A percentile compares a stretch with the other conserved stretches of the same genome.
phyloP scores from a whole-genome alignment of 192 early-diverging fungal species.

The Backusella parvicylindrica region DNA sequence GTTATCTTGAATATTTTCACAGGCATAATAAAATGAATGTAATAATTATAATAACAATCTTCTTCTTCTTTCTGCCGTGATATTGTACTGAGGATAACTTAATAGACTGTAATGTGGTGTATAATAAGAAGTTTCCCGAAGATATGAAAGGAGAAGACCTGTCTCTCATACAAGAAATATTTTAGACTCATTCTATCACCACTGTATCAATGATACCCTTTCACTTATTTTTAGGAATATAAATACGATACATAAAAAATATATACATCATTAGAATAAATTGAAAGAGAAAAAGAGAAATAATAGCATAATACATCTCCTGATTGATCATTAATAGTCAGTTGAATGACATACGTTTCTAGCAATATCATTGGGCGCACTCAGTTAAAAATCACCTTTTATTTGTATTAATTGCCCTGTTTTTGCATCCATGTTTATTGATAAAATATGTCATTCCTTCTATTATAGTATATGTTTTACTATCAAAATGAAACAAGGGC shows the following conservation, averaged over 20 bases:
- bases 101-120: no score
- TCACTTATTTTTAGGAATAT: no score
- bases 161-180: no score
- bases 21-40: no score
- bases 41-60: no score
- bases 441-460: not conserved
- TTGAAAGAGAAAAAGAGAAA: not conserved
- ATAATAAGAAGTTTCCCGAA: not conserved
- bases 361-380: not conserved
- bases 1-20: no score
- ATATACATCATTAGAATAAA: no score
- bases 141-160: not conserved
- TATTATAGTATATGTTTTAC: not conserved
- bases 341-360: not conserved
- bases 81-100: no score
- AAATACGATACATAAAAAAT: no score
- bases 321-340: not conserved
- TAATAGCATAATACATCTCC: not conserved
- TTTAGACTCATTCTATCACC: no score
- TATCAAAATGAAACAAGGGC: not conserved
- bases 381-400: not conserved
- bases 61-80: no score
- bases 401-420: not conserved
- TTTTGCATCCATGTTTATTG: not conserved
- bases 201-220: no score